Base-by-base conservation (phyloP, 2,329 filamentous ascomycete genomes). In the Allantophomopsis lycopodina region DNA sequence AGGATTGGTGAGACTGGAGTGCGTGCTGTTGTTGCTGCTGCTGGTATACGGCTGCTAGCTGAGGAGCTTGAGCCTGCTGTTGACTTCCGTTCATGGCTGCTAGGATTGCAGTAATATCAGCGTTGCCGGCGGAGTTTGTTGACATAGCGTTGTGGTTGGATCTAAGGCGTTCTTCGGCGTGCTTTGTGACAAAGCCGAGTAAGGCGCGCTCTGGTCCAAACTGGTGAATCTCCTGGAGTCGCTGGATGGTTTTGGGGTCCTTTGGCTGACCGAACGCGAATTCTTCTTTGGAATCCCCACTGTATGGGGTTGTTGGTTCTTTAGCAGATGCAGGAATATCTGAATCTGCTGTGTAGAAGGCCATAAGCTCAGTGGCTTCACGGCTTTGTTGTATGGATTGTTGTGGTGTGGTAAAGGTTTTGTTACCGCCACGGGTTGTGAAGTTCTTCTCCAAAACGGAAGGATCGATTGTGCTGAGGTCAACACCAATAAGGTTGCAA, bases 301-400 rank as follows among this genome's bases (percentile, higher is more conserved):
- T 21, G 17, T 35, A 40, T 36, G 46, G 38, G 21, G 42, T 35
- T 12, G 48, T 40, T 35, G 53, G 51, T 42, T 57, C 55, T 36
- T 54, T 58, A 14, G 55, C 48, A 8, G 55, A 52, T 13, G 47
- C 46, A 18, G 55, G 55, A 36, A 58, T 57, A 37, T 58, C 55
- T 38, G 44, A 46, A 12, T 46, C 46, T 47, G 55, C 52, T 17
- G 51, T 55, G 37, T 58, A 58, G 16, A 57, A 44, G 30, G 54
- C 70, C 68, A 80, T 75, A 28, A 80, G 62, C 48, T 76, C 73
- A 10, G 63, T 63, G 36, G 66, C 67, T 50, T 79, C 75, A 18
- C 74, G 69, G 36, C 71, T 65, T 6, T 64, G 61, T 53, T 77
- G 76, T 17, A 59, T 54, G 43, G 66, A 64, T 46, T 75, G 70